Percentiles rank a stretch among this genome's conserved stretches.
Evolutionary conservation across 352 stramenopile species (phyloP).

Genomic region (Globisporangium nodosum): DNA sequence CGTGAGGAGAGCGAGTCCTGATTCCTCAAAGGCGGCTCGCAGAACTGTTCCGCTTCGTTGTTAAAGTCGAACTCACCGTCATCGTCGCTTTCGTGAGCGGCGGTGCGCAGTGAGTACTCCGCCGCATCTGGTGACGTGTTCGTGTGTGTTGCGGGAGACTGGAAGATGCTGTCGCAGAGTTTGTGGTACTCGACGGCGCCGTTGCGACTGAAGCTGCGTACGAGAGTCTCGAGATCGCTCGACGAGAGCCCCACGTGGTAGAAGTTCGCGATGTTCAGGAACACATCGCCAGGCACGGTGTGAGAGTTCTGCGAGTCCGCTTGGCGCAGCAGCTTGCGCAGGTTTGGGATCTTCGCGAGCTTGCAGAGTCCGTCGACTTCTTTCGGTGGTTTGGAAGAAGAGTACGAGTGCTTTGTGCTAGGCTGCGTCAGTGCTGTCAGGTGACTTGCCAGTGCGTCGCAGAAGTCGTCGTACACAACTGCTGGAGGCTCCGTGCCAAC

Average conservation of each 20-base stretch:
- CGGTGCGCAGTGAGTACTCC: background rate
- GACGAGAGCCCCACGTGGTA: constrained; percentile 21
- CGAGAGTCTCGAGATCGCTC: constrained; percentile 26
- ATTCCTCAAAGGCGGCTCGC: background rate
- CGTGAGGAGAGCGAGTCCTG: background rate
- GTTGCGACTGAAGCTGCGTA: constrained; percentile 23
- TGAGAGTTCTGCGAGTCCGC: constrained; percentile 1
- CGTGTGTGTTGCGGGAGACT: constrained; percentile 8
- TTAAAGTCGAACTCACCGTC: constrained; percentile 4
- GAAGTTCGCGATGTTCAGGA: constrained; percentile 22
- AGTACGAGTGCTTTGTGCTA: background rate
- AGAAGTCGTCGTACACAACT: constrained; percentile 60
- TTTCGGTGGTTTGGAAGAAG: background rate
- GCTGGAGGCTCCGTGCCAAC: background rate
- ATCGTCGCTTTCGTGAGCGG: background rate
- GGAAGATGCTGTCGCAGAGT: constrained; percentile 35
- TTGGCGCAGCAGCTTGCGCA: constrained; percentile 17
- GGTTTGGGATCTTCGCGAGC: constrained; percentile 21
- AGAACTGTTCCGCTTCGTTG: constrained; percentile 8
- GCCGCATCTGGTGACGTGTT: background rate
- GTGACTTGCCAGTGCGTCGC: constrained; percentile 29
- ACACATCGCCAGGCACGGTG: constrained; percentile 17
- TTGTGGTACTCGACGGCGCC: constrained; percentile 26
- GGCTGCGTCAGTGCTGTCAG: background rate
- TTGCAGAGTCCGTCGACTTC: constrained; percentile 15